These are phyloP conservation scores for Millerozyma acaciae DNA, from an alignment of 805 yeast species.

Conservation along the genomic window DNA sequence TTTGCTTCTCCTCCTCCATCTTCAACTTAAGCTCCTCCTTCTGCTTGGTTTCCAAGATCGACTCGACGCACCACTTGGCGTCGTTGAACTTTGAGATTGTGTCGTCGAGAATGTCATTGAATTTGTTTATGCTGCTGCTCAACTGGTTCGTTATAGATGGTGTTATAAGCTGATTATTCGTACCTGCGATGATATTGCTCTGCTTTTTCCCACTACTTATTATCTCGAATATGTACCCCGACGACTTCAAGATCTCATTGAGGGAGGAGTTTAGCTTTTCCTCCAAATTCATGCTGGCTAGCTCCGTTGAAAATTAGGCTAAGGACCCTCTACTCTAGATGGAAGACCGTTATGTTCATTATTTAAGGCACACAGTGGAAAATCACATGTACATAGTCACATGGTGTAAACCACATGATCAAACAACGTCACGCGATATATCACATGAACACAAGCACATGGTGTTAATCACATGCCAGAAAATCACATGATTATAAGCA, in stretches of 20 bases:
- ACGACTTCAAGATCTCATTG: constrained; percentile 36
- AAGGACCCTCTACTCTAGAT: too few species aligned
- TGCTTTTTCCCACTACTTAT: constrained; percentile 38
- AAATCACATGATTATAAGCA: too few species aligned
- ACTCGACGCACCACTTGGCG: constrained; percentile 42
- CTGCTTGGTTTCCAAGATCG: constrained; percentile 39
- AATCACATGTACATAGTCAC: too few species aligned
- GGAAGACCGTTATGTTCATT: too few species aligned
- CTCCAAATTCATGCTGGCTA: constrained; percentile 31
- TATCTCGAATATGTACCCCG: constrained; percentile 43
- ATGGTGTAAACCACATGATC: too few species aligned
- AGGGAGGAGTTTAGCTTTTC: constrained; percentile 36
- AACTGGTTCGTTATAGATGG: constrained; percentile 35
- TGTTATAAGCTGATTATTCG: constrained; percentile 38
- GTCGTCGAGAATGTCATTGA: constrained; percentile 42
- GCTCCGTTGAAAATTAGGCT: too few species aligned
- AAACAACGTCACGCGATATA: constrained; percentile 6
- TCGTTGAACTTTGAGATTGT: constrained; percentile 39
- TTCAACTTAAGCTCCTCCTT: constrained; percentile 35
- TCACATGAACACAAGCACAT: too few species aligned
- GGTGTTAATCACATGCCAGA: too few species aligned
- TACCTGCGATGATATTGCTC: constrained; percentile 39
- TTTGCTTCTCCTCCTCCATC: constrained; percentile 31
- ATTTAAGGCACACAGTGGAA: too few species aligned
- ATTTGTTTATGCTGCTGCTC: constrained; percentile 29